phyloP scores from a whole-genome alignment of 2,329 filamentous ascomycete genomes.

The Aspergillus fijiensis region DNA sequence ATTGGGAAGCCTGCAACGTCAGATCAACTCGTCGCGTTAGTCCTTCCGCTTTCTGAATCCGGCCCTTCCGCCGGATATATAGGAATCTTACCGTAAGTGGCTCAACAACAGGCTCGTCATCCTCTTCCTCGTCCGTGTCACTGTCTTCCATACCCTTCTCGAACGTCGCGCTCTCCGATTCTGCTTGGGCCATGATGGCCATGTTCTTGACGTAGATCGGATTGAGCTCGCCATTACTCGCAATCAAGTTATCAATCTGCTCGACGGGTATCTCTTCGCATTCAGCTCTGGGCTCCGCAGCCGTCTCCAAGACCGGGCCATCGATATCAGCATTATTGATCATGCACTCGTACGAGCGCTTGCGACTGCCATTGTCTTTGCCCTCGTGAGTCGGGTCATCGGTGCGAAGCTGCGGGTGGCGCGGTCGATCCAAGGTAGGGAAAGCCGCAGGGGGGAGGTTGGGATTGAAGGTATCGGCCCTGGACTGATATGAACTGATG shows the following conservation, averaged over 20 bases:
- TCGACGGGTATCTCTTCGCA: conserved; percentile 15
- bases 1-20: conserved; percentile 24
- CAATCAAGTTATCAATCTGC: conserved; percentile 23
- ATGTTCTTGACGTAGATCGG: conserved; percentile 31
- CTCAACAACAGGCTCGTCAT: neutral
- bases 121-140: conserved; percentile 8
- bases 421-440: conserved; percentile 35
- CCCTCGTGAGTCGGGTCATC: neutral
- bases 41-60: neutral
- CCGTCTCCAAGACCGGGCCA: neutral
- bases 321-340: neutral
- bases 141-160: conserved; percentile 22
- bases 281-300: neutral
- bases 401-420: neutral
- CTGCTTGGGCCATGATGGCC: conserved; percentile 17
- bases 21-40: neutral
- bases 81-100: neutral
- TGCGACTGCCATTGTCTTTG: neutral
- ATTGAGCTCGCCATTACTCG: conserved; percentile 32
- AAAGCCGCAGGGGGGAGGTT: conserved; percentile 43
- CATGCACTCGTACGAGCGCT: neutral
- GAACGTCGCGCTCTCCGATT: neutral
- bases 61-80: neutral
- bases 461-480: conserved; percentile 38
- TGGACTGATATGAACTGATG: conserved; percentile 13